Conservation (phyloP, 495 filamentous ascomycete genomes). For the Aspergillus homomorphus region DNA sequence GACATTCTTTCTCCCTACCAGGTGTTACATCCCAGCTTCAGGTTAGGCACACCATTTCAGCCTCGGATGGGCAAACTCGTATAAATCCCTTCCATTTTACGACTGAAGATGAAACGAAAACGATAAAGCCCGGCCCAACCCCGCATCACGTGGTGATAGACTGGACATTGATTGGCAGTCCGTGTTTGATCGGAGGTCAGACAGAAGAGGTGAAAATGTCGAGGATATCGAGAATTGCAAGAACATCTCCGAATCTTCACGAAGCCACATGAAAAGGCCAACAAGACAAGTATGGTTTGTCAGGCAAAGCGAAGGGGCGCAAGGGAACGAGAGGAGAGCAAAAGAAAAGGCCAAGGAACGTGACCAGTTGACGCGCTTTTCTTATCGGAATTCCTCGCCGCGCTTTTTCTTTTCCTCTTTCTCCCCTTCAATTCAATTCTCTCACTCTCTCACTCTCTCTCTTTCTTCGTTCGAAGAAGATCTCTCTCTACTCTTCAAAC, state of each 20-base stretch:
- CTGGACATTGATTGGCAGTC: constrained; percentile 8
- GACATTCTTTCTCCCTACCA: neutral
- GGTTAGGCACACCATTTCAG: too few species aligned
- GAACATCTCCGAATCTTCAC: too few species aligned
- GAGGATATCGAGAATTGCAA: too few species aligned
- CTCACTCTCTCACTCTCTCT: constrained; percentile 10
- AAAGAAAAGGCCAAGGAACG: too few species aligned
- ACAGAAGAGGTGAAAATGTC: neutral
- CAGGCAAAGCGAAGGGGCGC: too few species aligned
- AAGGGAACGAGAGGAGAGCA: too few species aligned
- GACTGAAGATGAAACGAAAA: neutral
- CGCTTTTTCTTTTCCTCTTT: constrained; percentile 9
- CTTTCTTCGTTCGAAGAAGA: constrained; percentile 7
- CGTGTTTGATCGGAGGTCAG: neutral
- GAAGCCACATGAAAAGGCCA: too few species aligned
- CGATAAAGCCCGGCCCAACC: constrained; percentile 12
- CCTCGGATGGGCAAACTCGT: too few species aligned
- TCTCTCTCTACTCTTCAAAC: neutral
- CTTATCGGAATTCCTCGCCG: neutral
- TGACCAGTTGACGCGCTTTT: neutral
- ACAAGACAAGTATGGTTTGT: too few species aligned
- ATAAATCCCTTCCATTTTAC: neutral
- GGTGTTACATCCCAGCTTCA: too few species aligned
- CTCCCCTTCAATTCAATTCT: constrained; percentile 3
- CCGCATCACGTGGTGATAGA: constrained; percentile 27